Base-by-base conservation (phyloP, 139 green algal genomes). In the Chlamydomonas sp. region DNA sequence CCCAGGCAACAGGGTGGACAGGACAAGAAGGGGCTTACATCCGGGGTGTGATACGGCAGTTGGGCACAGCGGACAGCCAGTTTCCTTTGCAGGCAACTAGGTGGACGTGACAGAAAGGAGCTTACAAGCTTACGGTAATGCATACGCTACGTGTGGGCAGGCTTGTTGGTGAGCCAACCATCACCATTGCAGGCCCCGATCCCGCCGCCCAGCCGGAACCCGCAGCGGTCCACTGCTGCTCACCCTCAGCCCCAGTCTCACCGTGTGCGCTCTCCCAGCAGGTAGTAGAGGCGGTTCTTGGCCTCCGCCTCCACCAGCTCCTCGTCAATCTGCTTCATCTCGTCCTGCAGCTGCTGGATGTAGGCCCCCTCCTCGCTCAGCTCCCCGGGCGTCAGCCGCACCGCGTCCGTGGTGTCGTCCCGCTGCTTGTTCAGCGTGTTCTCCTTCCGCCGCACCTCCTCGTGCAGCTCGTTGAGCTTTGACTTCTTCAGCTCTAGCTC, bases 251-350 rank as follows among this genome's bases (percentile, higher is more conserved):
- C 71, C 5, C 15, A 66, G 5, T 80, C 90, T 1, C 86, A 95
- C 92, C 93, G 85, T 15, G 96, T 98, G 57, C 96, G 92, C 77
- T 96, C 93, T 2, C 91, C 92, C 77, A 98, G 88, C 79, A 98
- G 89, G 63, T 95, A 95, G 92, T 98, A 98, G 75, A 98, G 95
- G 81, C 95, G 80, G 90, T 97, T 96, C 85, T 97, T 97, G 64
- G 96, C 95, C 84, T 98, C 95, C 31, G 95, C 95, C 85, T 98
- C 96, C 16, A 94, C 88, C 57, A 96, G 91, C 71, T 97, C 95
- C 49, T 94, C 92, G 18, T 98, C 94, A 17, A 97, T 92, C 2
- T 80, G 91, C 61, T 91, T 92, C 89, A 96, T 94, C 84, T 97
- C 96, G 17, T 91, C 89, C 63, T 94, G 87, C 73, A 93, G 82